Evolutionary conservation across 306 rosid genomes (phyloP).

Genomic region (Cucurbita pepo): DNA sequence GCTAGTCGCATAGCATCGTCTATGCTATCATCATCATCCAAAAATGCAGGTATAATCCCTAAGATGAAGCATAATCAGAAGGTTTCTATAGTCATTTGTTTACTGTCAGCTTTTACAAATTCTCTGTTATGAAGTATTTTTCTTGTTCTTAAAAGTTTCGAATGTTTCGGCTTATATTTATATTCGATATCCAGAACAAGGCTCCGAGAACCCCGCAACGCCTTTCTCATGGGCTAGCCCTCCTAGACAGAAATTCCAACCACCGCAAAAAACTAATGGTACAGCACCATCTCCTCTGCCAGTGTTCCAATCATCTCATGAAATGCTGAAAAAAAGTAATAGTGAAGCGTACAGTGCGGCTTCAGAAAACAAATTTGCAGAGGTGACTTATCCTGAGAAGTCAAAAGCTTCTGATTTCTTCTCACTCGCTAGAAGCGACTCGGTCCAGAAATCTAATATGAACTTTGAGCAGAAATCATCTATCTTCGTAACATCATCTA

Average conservation of each 20-base stretch:
- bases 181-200: slow-evolving; percentile 18
- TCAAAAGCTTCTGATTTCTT: slow-evolving; percentile 20
- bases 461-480: slow-evolving; percentile 18
- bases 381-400: slow-evolving; percentile 4
- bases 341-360: slow-evolving; percentile 15
- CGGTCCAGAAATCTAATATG: slow-evolving; percentile 12
- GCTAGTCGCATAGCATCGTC: slow-evolving; percentile 20
- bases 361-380: slow-evolving; percentile 16
- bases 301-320: slow-evolving; percentile 19
- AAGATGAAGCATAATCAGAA: background rate
- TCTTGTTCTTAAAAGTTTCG: background rate
- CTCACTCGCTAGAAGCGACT: slow-evolving; percentile 22
- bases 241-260: slow-evolving; percentile 19
- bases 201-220: slow-evolving; percentile 19
- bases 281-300: slow-evolving; percentile 15
- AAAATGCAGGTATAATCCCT: slow-evolving; percentile 22
- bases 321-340: slow-evolving; percentile 11
- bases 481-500: slow-evolving; percentile 13
- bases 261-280: slow-evolving; percentile 16
- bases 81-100: background rate
- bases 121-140: background rate
- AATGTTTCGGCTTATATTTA: slow-evolving; percentile 20
- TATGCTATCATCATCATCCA: slow-evolving; percentile 19
- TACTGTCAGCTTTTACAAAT: background rate
- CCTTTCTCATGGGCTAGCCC: slow-evolving; percentile 21